A percentile compares a stretch with the other conserved stretches of the same genome.
These are phyloP conservation scores for Acanthamoeba royreba DNA, from an alignment of 208 protist species.

Conservation along the genomic window DNA sequence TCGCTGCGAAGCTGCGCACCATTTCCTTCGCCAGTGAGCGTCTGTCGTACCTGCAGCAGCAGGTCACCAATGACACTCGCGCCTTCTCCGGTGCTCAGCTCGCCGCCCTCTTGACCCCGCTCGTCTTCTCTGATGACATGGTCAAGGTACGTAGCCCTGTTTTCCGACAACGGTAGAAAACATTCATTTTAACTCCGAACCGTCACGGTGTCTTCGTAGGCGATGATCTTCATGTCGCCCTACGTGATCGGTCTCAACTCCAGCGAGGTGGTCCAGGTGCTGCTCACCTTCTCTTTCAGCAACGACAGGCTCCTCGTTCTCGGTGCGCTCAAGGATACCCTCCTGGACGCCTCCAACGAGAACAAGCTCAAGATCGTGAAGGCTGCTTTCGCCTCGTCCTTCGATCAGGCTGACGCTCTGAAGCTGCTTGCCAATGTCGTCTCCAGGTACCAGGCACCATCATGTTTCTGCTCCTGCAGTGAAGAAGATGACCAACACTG, in stretches of 20 bases:
- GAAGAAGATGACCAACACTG: too few relatives aligned
- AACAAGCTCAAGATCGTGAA: not conserved
- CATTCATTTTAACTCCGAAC: too few relatives aligned
- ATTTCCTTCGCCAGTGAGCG: not conserved
- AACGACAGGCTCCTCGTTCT: not conserved
- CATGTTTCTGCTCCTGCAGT: too few relatives aligned
- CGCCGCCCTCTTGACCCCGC: not conserved
- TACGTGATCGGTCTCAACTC: not conserved
- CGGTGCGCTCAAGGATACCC: not conserved
- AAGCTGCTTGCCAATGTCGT: not conserved
- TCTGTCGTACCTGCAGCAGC: not conserved
- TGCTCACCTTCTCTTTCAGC: not conserved
- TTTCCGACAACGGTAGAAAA: too few relatives aligned
- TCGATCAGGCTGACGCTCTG: not conserved
- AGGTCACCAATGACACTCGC: not conserved
- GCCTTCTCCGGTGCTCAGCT: not conserved
- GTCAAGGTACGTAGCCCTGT: too few relatives aligned
- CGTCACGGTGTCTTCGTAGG: too few relatives aligned
- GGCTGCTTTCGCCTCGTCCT: not conserved
- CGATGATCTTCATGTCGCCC: not conserved
- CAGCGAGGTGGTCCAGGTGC: not conserved
- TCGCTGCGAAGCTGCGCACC: not conserved
- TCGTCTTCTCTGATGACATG: not conserved
- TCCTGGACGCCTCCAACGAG: not conserved
- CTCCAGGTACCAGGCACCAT: too few relatives aligned